phyloP scores from a whole-genome alignment of 306 rosid species.

The Corylus avellana region DNA sequence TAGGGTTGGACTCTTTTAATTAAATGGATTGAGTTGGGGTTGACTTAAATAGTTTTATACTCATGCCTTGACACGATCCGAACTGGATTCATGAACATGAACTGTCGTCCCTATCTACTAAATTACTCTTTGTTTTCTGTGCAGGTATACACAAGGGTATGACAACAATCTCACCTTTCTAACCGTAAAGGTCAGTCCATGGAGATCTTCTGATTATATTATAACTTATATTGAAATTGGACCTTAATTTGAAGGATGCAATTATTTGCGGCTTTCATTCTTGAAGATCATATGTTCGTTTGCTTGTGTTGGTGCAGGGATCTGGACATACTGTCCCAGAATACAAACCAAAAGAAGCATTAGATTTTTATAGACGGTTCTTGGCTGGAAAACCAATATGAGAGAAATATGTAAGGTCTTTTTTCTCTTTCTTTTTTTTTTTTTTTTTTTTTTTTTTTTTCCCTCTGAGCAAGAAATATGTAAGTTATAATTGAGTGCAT shows the following conservation, averaged over 20 bases:
- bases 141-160: constrained; percentile 77
- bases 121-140: constrained; percentile 6
- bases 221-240: background rate
- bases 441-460: too few relatives aligned
- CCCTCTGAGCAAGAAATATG: background rate
- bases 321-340: constrained; percentile 97
- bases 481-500: background rate
- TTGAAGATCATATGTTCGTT: background rate
- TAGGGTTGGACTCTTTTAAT: too few relatives aligned
- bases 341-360: constrained; percentile 80
- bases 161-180: constrained; percentile 71
- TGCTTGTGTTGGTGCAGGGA: constrained; percentile 62
- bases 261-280: background rate
- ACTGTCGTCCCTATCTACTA: background rate
- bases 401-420: constrained; percentile 1
- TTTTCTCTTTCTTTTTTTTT: too few relatives aligned
- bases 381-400: constrained; percentile 54
- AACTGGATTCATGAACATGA: too few relatives aligned
- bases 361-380: constrained; percentile 72
- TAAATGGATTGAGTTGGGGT: too few relatives aligned
- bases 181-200: constrained; percentile 67
- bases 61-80: too few relatives aligned
- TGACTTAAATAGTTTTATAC: too few relatives aligned
- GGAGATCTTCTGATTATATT: background rate
- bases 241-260: background rate